Percentiles rank a stretch among this genome's conserved stretches.
Evolutionary conservation across 139 green algal species (phyloP).

Genomic region (Tetraselmis chui): DNA sequence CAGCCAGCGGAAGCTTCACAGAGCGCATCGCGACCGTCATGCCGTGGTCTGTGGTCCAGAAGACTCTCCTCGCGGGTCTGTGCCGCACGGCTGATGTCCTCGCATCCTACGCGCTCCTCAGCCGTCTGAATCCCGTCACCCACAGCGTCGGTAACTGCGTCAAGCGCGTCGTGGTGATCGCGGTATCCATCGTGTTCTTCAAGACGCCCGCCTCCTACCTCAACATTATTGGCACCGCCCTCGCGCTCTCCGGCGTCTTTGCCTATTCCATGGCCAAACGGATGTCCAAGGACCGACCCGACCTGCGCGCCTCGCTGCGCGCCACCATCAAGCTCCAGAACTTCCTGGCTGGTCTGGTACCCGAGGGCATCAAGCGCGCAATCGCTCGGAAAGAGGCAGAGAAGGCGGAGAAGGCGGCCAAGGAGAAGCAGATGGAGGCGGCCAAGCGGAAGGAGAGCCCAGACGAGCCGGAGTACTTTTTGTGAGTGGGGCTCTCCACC

Average conservation of each 20-base stretch:
- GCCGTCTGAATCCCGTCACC: conserved; percentile 16
- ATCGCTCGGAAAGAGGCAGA: not conserved
- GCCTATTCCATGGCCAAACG: conserved; percentile 10
- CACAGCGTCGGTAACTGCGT: conserved; percentile 24
- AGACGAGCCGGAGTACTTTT: too few species aligned
- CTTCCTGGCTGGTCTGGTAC: not conserved
- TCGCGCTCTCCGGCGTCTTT: conserved; percentile 7
- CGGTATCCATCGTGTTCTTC: conserved; percentile 24
- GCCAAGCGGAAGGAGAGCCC: too few species aligned
- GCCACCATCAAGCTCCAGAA: not conserved
- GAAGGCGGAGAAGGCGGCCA: too few species aligned
- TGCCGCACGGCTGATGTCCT: conserved; percentile 8
- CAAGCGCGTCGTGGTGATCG: conserved; percentile 24
- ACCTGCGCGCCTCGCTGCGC: not conserved
- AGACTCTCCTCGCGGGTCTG: conserved; percentile 19
- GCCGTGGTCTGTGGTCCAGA: not conserved
- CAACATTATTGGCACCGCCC: conserved; percentile 6
- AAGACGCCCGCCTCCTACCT: conserved; percentile 6
- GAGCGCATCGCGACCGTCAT: conserved; percentile 8
- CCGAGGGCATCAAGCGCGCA: not conserved
- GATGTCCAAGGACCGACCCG: not conserved
- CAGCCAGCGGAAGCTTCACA: not conserved
- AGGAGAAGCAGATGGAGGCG: too few species aligned
- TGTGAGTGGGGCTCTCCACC: too few species aligned
- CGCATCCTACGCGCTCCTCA: conserved; percentile 14